These are phyloP conservation scores for Eucalyptus melliodora DNA, from an alignment of 345 rosid genomes.

Conservation along the genomic window DNA sequence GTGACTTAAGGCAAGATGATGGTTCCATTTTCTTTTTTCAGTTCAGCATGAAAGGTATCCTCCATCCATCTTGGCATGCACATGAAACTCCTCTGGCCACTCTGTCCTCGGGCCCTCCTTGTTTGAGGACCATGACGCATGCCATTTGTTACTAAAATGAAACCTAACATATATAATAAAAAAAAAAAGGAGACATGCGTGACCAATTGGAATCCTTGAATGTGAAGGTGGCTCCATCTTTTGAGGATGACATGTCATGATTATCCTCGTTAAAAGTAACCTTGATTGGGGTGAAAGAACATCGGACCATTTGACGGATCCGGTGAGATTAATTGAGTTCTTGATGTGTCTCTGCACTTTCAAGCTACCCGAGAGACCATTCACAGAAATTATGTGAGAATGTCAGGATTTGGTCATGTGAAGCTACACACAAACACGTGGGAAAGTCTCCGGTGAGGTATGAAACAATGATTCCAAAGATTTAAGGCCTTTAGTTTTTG, in stretches of 20 bases:
- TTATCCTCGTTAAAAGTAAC: neutral
- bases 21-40: neutral
- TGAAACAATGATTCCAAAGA: neutral
- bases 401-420: neutral
- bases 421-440: neutral
- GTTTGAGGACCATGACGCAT: neutral
- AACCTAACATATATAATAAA: neutral
- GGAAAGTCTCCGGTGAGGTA: neutral
- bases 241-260: neutral
- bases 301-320: neutral
- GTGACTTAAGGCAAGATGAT: too few relatives aligned
- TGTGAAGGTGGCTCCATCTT: neutral
- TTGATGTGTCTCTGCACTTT: neutral
- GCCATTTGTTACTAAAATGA: neutral
- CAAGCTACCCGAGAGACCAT: neutral
- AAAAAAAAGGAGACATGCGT: neutral
- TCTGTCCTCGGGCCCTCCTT: neutral
- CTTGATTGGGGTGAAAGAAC: neutral
- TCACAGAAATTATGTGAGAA: neutral
- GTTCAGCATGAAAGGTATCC: neutral
- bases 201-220: neutral
- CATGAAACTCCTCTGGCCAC: neutral
- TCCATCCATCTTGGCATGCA: neutral
- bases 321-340: neutral
- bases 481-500: neutral